Evolutionary conservation across 805 yeast species (phyloP), one percentile per base, ranked within the genome.

Genomic region (Candida verbasci): DNA sequence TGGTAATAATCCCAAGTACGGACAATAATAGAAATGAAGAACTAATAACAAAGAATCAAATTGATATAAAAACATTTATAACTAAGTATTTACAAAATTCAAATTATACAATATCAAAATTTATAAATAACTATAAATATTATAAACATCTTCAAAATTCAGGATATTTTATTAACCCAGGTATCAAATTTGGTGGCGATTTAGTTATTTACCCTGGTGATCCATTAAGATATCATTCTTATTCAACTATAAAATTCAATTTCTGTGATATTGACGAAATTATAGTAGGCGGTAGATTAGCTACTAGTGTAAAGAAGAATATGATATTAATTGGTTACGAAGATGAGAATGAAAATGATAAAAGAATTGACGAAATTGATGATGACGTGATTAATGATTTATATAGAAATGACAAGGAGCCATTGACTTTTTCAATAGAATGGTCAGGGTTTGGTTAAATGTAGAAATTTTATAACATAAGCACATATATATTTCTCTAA

Each of bases 401-500:
- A 11, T 34, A 33, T 23, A 39, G 35, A 28, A 29, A 49, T 52
- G 53, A 59, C 9, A 49, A 48, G 31, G 49, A 48, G 31, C 60
- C 63, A 11, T 62, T 60, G 31, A 72, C 74, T 12, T 91, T 77
- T 52, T 82, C 95, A 5, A 65, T 91, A 2, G 96, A 91, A 60
- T 91, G 98, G 98, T 88, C 97, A 0, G 97, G 96, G 0, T 91
- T 91, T 62, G 97, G 96, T 39, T 87, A 56, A n/a, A 43, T 9
- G 9, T 20, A 20, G 22, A 18, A 17, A 29, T 17, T 15, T 12
- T 16, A 10, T 9, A 28, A 16, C 22, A 16, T 10, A 26, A 26
- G 14, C 7, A 16, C 25, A 24, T 24, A 24, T 24, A 24, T 24
- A 7, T 20, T 20, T 25, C 28, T 25, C 28, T 25, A 25, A 15